phyloP scores from a whole-genome alignment of 441 rosid genomes.

The Daphne laureola region DNA sequence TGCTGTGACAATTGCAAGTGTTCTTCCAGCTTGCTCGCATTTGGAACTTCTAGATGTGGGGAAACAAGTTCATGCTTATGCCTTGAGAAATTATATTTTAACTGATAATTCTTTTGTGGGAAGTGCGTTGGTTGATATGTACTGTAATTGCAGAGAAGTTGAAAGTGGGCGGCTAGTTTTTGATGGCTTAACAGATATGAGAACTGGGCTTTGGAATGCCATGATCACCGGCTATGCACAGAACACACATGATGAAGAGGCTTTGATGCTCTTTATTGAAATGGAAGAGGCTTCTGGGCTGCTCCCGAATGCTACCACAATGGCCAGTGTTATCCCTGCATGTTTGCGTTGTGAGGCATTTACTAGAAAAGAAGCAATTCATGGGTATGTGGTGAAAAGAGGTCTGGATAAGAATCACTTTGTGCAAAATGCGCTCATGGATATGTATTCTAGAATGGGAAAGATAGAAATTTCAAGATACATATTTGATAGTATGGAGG shows the following conservation, averaged over 20 bases:
- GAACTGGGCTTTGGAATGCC: slow-evolving; percentile 76
- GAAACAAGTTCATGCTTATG: slow-evolving; percentile 75
- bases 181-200: slow-evolving; percentile 34
- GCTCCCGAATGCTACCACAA: slow-evolving; percentile 70
- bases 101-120: slow-evolving; percentile 70
- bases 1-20: slow-evolving; percentile 72
- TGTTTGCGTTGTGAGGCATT: slow-evolving; percentile 49
- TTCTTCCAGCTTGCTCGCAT: slow-evolving; percentile 80
- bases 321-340: slow-evolving; percentile 71
- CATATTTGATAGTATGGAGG: slow-evolving; percentile 55
- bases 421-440: slow-evolving; percentile 81
- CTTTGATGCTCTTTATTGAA: slow-evolving; percentile 53
- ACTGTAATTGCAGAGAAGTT: slow-evolving; percentile 62
- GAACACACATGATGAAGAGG: slow-evolving; percentile 56
- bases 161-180: slow-evolving; percentile 58
- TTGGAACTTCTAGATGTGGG: slow-evolving; percentile 53
- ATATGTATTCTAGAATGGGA: slow-evolving; percentile 74
- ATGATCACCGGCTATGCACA: slow-evolving; percentile 88
- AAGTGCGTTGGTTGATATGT: slow-evolving; percentile 91
- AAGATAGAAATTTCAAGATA: slow-evolving; percentile 39
- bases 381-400: slow-evolving; percentile 61
- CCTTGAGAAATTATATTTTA: slow-evolving; percentile 51
- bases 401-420: slow-evolving; percentile 51
- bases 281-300: slow-evolving; percentile 57
- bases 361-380: slow-evolving; percentile 54